A percentile compares a stretch with the other conserved stretches of the same genome.
Evolutionary conservation across 495 filamentous ascomycete species (phyloP).

Genomic region (Xylaria intraflava): DNA sequence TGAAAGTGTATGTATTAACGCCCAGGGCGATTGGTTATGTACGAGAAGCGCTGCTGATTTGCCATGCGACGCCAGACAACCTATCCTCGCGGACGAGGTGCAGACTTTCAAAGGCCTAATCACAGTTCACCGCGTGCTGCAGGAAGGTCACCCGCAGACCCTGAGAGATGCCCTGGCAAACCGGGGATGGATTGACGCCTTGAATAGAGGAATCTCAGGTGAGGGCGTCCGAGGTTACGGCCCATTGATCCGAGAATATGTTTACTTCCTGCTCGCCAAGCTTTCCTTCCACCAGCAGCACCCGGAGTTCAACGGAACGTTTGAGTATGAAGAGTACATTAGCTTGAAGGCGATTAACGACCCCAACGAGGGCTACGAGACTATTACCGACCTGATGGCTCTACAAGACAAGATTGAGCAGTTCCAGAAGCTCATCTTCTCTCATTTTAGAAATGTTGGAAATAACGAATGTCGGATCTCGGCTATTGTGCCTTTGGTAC

Average conservation of each 20-base stretch:
- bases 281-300: conserved; percentile 91
- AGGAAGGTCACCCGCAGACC: conserved; percentile 87
- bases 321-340: conserved; percentile 98
- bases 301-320: conserved; percentile 97
- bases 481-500: conserved; percentile 84
- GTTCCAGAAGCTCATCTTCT: conserved; percentile 97
- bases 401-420: conserved; percentile 96
- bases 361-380: conserved; percentile 98
- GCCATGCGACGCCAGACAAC: conserved; percentile 54
- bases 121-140: conserved; percentile 90
- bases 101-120: conserved; percentile 92
- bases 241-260: conserved; percentile 89
- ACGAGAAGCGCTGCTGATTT: conserved; percentile 12
- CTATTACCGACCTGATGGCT: conserved; percentile 91
- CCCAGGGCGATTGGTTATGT: not conserved
- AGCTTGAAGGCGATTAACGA: conserved; percentile 97
- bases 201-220: conserved; percentile 75
- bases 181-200: conserved; percentile 83
- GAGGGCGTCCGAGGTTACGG: conserved; percentile 89
- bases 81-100: conserved; percentile 89
- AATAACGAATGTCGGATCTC: conserved; percentile 98
- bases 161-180: conserved; percentile 86
- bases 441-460: conserved; percentile 80
- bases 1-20: conserved; percentile 79
- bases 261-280: conserved; percentile 89